Base-by-base conservation (phyloP, 345 rosid species). In the Corchorus olitorius region DNA sequence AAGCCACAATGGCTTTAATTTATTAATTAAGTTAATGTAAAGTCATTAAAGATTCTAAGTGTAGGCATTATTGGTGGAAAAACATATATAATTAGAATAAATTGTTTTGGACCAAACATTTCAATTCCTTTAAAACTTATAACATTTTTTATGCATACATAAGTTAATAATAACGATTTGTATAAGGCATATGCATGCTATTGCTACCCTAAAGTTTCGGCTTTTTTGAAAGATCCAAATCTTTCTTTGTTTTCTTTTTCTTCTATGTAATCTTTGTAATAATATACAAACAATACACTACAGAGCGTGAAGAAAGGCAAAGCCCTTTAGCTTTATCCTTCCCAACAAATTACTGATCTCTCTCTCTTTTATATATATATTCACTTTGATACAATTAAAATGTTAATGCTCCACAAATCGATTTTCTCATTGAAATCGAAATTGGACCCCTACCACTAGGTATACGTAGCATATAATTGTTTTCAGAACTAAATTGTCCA, bases 221-320 rank as follows among this genome's bases (percentile, higher is more conserved):
- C 87, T 81, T 84, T 83, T 45, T 15, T 52, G 27, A 41, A 79
- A 70, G 74, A 78, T 81, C 60, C 61, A 75, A 74, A 70, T 79
- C 76, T 68, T 45, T 46, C 73, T 75, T 63, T 41, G 64, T 17
- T 69, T 19, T 37, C 45, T 27, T 69, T 34, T 20, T 3, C 33
- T 34, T 37, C n/a, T 27, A 12, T 15, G 22, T 39, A 46, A 43
- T 39, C 43, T 39, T 39, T 39, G 43, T 39, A 39, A 39, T 39
- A 39, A 6, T 39, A 39, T 60, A 60, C 27, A 15, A 67, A 39
- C 34, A 8, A 19, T 22, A 9, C 37, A 52, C 76, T 77, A 71
- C 76, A n/a, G 5, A 39, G 43, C 43, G 43, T 39, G 43, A 39
- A 39, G 73, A 83, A 81, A 83, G 78, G 63, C 65, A 19, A 19